Percentiles rank a stretch among this genome's conserved stretches.
Conservation (phyloP, 352 stramenopile species). For the Phytophthora citrophthora region DNA sequence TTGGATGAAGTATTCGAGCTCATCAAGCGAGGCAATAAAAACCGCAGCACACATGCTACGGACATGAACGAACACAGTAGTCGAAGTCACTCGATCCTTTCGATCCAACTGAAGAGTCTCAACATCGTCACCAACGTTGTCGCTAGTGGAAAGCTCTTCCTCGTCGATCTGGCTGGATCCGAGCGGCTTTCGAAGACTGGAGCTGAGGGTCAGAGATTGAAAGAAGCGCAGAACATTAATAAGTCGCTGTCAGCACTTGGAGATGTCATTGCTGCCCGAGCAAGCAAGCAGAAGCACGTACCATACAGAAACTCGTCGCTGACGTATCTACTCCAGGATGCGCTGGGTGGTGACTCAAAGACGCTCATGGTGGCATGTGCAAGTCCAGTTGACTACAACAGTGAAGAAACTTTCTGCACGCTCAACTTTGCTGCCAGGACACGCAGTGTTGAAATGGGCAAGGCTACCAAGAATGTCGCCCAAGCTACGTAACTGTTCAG, state of each 20-base stretch:
- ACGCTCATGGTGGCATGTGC: slow-evolving; percentile 94
- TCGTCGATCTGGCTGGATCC: slow-evolving; percentile 91
- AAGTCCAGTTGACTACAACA: slow-evolving; percentile 92
- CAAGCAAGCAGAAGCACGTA: slow-evolving; percentile 91
- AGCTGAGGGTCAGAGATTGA: slow-evolving; percentile 84
- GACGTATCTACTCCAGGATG: slow-evolving; percentile 94
- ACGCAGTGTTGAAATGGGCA: slow-evolving; percentile 90
- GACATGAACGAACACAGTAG: slow-evolving; percentile 93
- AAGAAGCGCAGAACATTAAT: slow-evolving; percentile 95
- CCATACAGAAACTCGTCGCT: slow-evolving; percentile 96
- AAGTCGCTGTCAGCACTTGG: slow-evolving; percentile 95
- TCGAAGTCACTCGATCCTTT: slow-evolving; percentile 89
- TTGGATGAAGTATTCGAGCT: slow-evolving; percentile 87
- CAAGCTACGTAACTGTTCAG: slow-evolving; percentile 29
- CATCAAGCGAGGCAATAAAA: slow-evolving; percentile 88
- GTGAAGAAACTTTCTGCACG: slow-evolving; percentile 92
- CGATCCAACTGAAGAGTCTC: slow-evolving; percentile 82
- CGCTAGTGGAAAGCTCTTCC: slow-evolving; percentile 80
- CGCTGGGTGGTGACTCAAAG: slow-evolving; percentile 91
- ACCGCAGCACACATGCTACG: slow-evolving; percentile 83
- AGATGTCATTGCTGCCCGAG: slow-evolving; percentile 95
- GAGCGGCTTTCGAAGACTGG: slow-evolving; percentile 92
- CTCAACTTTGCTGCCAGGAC: slow-evolving; percentile 92
- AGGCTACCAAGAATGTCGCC: slow-evolving; percentile 86
- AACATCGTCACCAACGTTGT: slow-evolving; percentile 82